Base-by-base conservation (phyloP, 1,139 yeast genomes). In the Lizanozyma gosingica region DNA sequence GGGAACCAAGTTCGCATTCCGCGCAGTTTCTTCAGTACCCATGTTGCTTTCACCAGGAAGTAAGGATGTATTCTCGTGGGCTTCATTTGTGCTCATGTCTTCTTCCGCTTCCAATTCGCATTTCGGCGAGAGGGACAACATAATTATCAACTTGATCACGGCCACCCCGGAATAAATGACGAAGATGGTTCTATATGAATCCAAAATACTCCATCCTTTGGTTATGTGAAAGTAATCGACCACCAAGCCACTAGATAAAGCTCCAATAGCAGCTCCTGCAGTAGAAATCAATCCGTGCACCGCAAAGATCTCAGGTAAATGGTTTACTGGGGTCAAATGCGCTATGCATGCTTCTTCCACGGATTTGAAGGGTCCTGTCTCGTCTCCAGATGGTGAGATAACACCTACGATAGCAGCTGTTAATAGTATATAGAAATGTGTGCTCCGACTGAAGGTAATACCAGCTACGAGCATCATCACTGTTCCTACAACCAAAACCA, bases 351-450 rank as follows among this genome's bases (percentile, higher is more conserved):
- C 83, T 55, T 88, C 96, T 55, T 88, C 97, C 16, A 88, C 79
- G 1, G 94, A 79, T 53, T 85, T 83, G 60, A 88, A 88, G 0
- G 97, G 97, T 0, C 97, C 97, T 0, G 92, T 86, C 54, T 88
- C 97, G 52, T 83, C 92, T 14, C 96, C 95, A 34, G 90, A 79
- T 1, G 96, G 95, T 1, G 95, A 85, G 3, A 88, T 83, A 11
- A 88, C 88, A 0, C 74, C 76, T 8, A 69, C 38, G 4, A 67
- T 62, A 2, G 75, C 76, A 2, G 95, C 94, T 3, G 71, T 18
- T 29, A 88, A 63, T 37, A 88, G 63, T 0, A 81, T 45, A 50
- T 63, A 57, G 54, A 67, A 85, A 49, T 76, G 73, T 17, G 75
- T 35, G 8, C 37, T 38, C 6, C 37, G 37, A 67, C 82, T 74